A percentile compares a stretch with the other conserved stretches of the same genome.
phyloP scores from a whole-genome alignment of 2,329 filamentous ascomycete species.

The Pseudofabraea citricarpa region DNA sequence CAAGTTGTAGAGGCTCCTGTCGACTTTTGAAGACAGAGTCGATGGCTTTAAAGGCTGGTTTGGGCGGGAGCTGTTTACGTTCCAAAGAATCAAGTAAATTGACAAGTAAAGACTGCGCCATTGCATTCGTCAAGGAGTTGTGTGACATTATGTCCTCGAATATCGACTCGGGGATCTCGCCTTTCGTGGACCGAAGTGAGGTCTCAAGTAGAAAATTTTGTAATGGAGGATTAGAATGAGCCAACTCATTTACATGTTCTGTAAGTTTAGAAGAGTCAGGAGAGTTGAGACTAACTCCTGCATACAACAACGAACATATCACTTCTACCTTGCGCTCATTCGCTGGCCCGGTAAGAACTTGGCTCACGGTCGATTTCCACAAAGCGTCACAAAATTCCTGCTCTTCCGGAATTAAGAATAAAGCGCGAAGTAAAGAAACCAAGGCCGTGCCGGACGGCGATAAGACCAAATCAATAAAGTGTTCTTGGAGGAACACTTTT shows the following conservation, averaged over 20 bases:
- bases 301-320: no score
- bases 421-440: conserved; percentile 57
- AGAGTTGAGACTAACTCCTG: conserved; percentile 42
- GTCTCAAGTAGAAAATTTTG: conserved; percentile 42
- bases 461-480: conserved; percentile 53
- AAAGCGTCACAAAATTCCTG: conserved; percentile 15
- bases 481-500: conserved; percentile 44
- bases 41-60: no score
- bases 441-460: conserved; percentile 67
- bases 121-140: no score
- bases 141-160: no score
- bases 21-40: no score
- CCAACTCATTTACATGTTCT: conserved; percentile 31
- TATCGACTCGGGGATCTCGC: conserved; percentile 3
- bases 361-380: conserved; percentile 33
- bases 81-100: no score
- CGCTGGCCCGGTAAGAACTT: conserved; percentile 33
- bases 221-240: conserved; percentile 34
- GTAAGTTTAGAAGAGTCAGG: conserved; percentile 16
- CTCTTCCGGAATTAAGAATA: conserved; percentile 40
- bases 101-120: no score
- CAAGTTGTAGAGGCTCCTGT: no score
- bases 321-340: conserved; percentile 26
- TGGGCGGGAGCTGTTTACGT: no score
- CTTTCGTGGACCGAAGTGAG: conserved; percentile 34